Evolutionary conservation across 2,329 filamentous ascomycete genomes (phyloP), one percentile per base, ranked within the genome.

Genomic region (Aspergillus sp.): DNA sequence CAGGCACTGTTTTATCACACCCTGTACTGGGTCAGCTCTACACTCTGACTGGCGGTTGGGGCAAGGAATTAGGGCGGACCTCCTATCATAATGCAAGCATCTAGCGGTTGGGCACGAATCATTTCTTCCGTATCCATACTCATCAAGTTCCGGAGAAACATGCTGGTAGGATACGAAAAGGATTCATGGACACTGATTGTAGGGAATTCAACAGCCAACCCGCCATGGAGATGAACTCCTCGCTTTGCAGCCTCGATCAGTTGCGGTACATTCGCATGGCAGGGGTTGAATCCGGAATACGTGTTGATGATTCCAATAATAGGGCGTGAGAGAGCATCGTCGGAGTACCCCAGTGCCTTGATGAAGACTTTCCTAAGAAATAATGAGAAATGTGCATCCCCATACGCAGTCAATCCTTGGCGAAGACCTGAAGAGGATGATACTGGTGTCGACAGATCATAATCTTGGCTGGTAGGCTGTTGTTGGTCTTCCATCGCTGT

Each of bases 51-150:
- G 6, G 2, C 6, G 4, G 9, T 1, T 12, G 2, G n/a, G 16
- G 16, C 10, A 14, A 16, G 12, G 22, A 7, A 7, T 10, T 4
- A 18, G 60, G 4, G 72, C 75, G 61, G 58, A 85, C 86, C 88
- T 52, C 88, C 88, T 65, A 91, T 87, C 63, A 89, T 79, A 14
- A 90, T 81, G 10, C 85, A 85, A 0, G 86, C 85, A 73, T 91
- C 89, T 16, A 89, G 80, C 0, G 89, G 89, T 72, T 91, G 89
- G 0, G 88, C 88, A 49, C 80, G 79, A 56, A 91, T 86, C 89
- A 91, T 91, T 77, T 91, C 89, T 72, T 91, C 89, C 0, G 89
- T 91, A 69, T 91, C 89, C 87, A 91, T 90, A 64, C 86, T 88
- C 89, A 92, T 91, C 58, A 91, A 69, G 63, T 91, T 91, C 42